Evolutionary conservation across 2,329 filamentous ascomycete genomes (phyloP).

Genomic region (Didymella segeticola): DNA sequence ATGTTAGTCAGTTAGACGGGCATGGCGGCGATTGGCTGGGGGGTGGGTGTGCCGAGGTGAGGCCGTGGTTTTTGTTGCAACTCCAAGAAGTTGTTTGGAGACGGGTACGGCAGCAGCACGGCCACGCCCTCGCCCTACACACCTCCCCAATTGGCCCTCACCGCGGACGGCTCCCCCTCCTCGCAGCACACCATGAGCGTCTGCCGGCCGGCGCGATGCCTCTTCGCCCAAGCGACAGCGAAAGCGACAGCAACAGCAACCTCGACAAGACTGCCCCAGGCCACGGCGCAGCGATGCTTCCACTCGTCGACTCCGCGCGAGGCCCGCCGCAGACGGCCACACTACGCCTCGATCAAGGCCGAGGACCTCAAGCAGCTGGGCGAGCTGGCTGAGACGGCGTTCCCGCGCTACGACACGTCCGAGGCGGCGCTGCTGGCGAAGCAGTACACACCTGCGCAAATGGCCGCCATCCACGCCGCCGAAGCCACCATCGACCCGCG

Average conservation of each 20-base stretch:
- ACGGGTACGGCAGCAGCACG: neutral
- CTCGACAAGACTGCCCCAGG: conserved; percentile 34
- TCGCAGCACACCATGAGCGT: conserved; percentile 52
- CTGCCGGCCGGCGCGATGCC: conserved; percentile 51
- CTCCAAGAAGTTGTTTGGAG: neutral
- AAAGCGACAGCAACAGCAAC: conserved; percentile 21
- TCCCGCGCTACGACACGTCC: conserved; percentile 68
- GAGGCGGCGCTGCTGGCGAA: conserved; percentile 58
- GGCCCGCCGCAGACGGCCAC: conserved; percentile 48
- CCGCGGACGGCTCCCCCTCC: conserved; percentile 10
- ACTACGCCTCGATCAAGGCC: conserved; percentile 55
- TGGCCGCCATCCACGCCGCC: conserved; percentile 80
- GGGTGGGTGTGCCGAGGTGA: no score
- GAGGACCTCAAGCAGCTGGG: conserved; percentile 47
- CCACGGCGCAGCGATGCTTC: conserved; percentile 51
- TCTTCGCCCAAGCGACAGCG: conserved; percentile 45
- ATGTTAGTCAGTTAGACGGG: conserved; percentile 34
- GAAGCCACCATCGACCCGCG: conserved; percentile 76
- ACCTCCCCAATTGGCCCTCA: conserved; percentile 10
- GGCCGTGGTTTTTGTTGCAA: conserved; percentile 24
- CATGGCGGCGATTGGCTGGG: conserved; percentile 37
- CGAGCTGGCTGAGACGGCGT: conserved; percentile 45
- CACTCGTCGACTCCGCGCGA: conserved; percentile 45
- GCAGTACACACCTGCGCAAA: conserved; percentile 80
- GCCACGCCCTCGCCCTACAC: neutral